A percentile compares a stretch with the other conserved stretches of the same genome.
Conservation (phyloP, 1,284 basidiomycete genomes). For the Cronartium quercuum region DNA sequence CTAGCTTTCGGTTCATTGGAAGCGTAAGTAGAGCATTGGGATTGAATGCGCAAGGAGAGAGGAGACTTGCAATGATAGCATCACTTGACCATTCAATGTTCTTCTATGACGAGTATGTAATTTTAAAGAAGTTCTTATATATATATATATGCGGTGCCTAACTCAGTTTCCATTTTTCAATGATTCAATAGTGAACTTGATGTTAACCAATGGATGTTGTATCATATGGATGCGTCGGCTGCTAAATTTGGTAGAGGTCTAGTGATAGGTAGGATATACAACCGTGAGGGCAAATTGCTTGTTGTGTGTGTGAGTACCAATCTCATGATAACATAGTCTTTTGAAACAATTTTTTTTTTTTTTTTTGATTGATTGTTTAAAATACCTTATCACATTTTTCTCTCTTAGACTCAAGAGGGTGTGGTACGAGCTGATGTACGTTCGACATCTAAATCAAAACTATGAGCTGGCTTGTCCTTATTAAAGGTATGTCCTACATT, state of each 20-base stretch:
- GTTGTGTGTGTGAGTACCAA: conserved; percentile 23
- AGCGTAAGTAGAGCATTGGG: conserved; percentile 23
- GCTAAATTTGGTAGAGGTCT: conserved; percentile 24
- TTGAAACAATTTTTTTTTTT: neutral
- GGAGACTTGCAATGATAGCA: conserved; percentile 8
- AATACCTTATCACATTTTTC: neutral
- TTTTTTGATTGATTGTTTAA: neutral
- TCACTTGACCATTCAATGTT: conserved; percentile 39
- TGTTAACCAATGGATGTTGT: conserved; percentile 36
- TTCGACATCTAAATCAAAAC: neutral
- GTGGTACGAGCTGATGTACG: neutral
- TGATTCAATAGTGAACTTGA: conserved; percentile 25
- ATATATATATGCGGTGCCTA: neutral
- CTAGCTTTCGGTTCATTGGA: conserved; percentile 33
- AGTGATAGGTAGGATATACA: conserved; percentile 27
- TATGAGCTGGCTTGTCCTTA: neutral
- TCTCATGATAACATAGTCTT: too few species aligned
- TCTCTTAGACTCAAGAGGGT: conserved; percentile 3
- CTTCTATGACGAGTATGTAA: conserved; percentile 27
- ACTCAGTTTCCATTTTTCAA: neutral
- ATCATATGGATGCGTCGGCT: conserved; percentile 16
- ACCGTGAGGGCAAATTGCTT: conserved; percentile 13
- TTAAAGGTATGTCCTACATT: neutral
- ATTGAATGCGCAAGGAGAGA: neutral
- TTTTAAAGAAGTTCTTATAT: neutral